Evolutionary conservation across 495 filamentous ascomycete genomes (phyloP).

Genomic region (Articulospora tetracladia): DNA sequence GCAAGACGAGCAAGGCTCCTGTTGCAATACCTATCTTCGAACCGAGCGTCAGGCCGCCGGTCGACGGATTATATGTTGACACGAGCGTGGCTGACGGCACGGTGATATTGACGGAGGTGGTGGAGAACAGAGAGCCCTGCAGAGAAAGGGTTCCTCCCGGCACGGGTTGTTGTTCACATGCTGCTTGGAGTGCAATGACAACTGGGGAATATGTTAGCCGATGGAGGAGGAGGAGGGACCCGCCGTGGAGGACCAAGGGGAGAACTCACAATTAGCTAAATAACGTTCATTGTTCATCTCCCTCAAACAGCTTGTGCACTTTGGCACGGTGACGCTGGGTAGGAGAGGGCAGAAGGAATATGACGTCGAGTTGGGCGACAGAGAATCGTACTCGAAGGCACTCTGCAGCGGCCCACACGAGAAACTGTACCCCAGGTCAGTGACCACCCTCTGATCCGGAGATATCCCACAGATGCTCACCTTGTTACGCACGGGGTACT

Average conservation of each 20-base stretch:
- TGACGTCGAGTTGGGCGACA: constrained; percentile 6
- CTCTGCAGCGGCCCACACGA: constrained; percentile 18
- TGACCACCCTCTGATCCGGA: neutral
- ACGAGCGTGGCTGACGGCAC: constrained; percentile 1
- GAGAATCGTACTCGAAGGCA: constrained; percentile 20
- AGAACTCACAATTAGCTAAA: constrained; percentile 23
- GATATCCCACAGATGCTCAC: neutral
- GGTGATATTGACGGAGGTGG: constrained; percentile 34
- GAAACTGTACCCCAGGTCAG: no score
- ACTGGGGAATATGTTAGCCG: constrained; percentile 26
- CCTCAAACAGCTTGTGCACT: constrained; percentile 18
- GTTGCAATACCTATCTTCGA: constrained; percentile 49
- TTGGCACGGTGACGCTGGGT: neutral
- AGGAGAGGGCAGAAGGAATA: constrained; percentile 22
- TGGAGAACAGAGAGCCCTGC: constrained; percentile 44
- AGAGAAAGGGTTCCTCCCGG: constrained; percentile 37
- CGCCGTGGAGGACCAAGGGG: neutral
- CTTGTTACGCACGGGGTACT: constrained; percentile 21
- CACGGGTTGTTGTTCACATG: constrained; percentile 42
- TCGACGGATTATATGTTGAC: neutral
- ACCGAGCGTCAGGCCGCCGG: constrained; percentile 39
- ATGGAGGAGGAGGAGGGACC: no score
- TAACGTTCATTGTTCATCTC: constrained; percentile 9
- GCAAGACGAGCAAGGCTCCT: constrained; percentile 39
- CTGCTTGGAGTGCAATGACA: constrained; percentile 42